phyloP scores from a whole-genome alignment of 2,329 filamentous ascomycete genomes.

The Fragosphaeria purpurea region DNA sequence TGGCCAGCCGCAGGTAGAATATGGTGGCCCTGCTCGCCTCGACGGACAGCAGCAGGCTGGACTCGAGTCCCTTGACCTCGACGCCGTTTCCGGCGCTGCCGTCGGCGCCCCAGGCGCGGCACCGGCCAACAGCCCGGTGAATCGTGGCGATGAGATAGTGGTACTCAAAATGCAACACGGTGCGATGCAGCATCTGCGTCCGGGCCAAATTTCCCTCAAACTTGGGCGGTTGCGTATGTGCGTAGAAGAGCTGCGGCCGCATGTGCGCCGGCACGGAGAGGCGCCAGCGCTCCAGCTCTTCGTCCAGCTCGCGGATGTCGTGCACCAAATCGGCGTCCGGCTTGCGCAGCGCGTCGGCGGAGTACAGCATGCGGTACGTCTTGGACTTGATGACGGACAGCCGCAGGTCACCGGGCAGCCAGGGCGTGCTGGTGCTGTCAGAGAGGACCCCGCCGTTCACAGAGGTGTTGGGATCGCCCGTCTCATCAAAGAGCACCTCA shows the following conservation, averaged over 20 bases:
- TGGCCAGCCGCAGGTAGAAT: slow-evolving; percentile 33
- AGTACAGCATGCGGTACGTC: slow-evolving; percentile 38
- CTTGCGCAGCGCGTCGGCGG: slow-evolving; percentile 35
- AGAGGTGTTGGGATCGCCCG: neutral
- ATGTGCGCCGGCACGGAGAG: slow-evolving; percentile 33
- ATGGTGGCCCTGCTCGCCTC: slow-evolving; percentile 47
- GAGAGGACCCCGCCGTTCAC: too few relatives aligned
- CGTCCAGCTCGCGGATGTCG: slow-evolving; percentile 46
- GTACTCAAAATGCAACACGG: slow-evolving; percentile 35
- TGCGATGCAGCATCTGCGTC: slow-evolving; percentile 13
- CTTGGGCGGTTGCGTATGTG: slow-evolving; percentile 10
- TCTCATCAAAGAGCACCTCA: neutral
- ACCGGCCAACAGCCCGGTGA: slow-evolving; percentile 44
- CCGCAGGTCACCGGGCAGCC: slow-evolving; percentile 37
- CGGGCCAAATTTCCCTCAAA: slow-evolving; percentile 6
- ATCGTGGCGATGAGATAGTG: slow-evolving; percentile 45
- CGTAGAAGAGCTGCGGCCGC: slow-evolving; percentile 31
- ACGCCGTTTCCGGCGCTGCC: slow-evolving; percentile 15
- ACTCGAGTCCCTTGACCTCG: slow-evolving; percentile 23
- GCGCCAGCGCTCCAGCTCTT: slow-evolving; percentile 46
- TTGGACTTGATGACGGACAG: slow-evolving; percentile 43
- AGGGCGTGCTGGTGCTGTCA: slow-evolving; percentile 13
- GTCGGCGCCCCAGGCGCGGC: slow-evolving; percentile 28
- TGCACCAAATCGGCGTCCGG: slow-evolving; percentile 43
- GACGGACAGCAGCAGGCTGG: slow-evolving; percentile 41